Base-by-base conservation (phyloP, 257 asterid species). In the Solanum pinnatisectum region DNA sequence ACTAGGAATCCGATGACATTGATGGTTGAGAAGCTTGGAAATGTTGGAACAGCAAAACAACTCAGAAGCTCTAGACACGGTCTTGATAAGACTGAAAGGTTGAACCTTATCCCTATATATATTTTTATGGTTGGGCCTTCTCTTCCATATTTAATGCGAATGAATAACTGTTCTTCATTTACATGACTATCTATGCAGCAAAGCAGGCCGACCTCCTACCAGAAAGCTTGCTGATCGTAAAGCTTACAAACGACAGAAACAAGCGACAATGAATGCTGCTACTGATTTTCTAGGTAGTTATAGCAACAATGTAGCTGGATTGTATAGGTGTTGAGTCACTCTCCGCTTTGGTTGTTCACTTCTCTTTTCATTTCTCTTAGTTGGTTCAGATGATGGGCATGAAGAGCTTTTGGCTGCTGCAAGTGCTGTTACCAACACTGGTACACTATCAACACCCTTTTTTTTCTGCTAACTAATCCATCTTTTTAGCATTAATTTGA, bases 351-450 rank as follows among this genome's bases (percentile, higher is more conserved):
- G 44, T 70, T 86, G 74, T 46, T 74, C 79, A 88, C 84, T 89
- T 78, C 73, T 90, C 87, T 67, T 46, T 86, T 67, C 36, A 33
- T 76, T 83, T 84, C 88, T 68, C 68, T 83, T 90, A 93, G 96
- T 93, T 93, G 95, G 97, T 86, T 93, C 95, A 70, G 98, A 93
- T 92, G 95, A 93, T 93, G 99, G 98, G 85, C 96, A 92, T 86
- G 98, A 96, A 86, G 98, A 94, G 92, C 98, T 95, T 84, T 90
- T 94, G 92, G 95, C 98, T 92, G 98, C 99, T 63, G 94, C 98
- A 89, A 94, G 94, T 91, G 95, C 98, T 87, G 98, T 93, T 90
- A 90, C 94, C 71, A 91, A 94, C 89, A 89, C 94, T 67, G 98
- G 99, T 96, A 94, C 88, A 49, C 36, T n/a, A 73, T 42, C 71